Evolutionary conservation across 345 rosid genomes (phyloP).

Genomic region (Nasturtium officinale): DNA sequence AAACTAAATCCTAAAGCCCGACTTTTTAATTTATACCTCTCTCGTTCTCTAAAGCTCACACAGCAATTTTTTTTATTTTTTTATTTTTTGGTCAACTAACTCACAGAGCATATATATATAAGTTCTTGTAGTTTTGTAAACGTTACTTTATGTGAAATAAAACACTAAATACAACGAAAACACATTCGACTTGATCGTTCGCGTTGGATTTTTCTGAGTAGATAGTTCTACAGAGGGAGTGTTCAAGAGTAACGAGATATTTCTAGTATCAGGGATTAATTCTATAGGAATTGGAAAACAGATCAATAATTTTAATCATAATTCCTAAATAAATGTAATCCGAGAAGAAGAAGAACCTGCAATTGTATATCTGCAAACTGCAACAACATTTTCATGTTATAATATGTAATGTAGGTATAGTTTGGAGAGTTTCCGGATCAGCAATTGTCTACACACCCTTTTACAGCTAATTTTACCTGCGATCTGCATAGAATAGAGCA

Average conservation of each 20-base stretch:
- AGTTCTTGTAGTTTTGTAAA: not conserved
- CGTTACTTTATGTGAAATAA: not conserved
- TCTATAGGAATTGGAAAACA: slow-evolving; percentile 8
- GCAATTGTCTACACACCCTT: slow-evolving; percentile 35
- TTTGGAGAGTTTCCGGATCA: slow-evolving; percentile 29
- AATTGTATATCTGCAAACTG: slow-evolving; percentile 39
- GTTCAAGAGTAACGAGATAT: slow-evolving; percentile 27
- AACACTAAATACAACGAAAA: not conserved
- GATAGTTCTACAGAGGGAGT: slow-evolving; percentile 42
- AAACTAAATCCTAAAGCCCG: not conserved
- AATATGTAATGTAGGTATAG: slow-evolving; percentile 23
- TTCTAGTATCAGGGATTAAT: slow-evolving; percentile 21
- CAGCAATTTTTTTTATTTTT: too few species aligned
- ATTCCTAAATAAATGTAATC: slow-evolving; percentile 37
- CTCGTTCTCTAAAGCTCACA: too few species aligned
- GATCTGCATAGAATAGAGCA: slow-evolving; percentile 35
- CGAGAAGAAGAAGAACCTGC: slow-evolving; percentile 29
- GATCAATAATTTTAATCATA: slow-evolving; percentile 7
- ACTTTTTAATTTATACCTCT: slow-evolving; percentile 4
- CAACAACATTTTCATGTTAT: slow-evolving; percentile 33
- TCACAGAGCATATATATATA: not conserved
- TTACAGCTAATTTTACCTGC: slow-evolving; percentile 31
- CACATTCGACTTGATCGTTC: slow-evolving; percentile 44
- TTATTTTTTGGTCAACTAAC: too few species aligned
- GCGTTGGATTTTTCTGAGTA: slow-evolving; percentile 38